Evolutionary conservation across 2,329 filamentous ascomycete genomes (phyloP).

Genomic region (Colletotrichum musicola): DNA sequence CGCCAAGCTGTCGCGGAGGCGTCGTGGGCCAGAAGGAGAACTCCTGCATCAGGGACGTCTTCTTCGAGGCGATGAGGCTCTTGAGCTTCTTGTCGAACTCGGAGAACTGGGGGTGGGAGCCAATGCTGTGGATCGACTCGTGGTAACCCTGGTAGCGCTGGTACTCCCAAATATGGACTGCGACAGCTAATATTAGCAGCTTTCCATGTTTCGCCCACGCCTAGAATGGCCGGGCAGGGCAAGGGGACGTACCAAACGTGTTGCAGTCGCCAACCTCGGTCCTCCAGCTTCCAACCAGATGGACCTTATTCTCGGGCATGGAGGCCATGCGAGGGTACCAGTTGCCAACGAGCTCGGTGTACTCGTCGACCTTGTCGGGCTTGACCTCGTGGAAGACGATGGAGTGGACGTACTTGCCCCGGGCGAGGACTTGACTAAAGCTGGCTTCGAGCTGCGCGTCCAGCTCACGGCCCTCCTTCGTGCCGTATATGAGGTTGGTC

Average conservation of each 20-base stretch:
- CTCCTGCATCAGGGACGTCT: conserved; percentile 96
- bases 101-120: conserved; percentile 83
- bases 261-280: conserved; percentile 98
- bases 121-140: conserved; percentile 87
- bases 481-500: conserved; percentile 94
- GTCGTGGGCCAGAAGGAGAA: conserved; percentile 99
- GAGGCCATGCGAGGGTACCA: conserved; percentile 95
- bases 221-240: neutral
- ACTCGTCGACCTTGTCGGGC: conserved; percentile 95
- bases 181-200: conserved; percentile 28
- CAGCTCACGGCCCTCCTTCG: conserved; percentile 92
- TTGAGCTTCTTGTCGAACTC: conserved; percentile 89
- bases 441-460: conserved; percentile 96
- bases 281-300: conserved; percentile 97
- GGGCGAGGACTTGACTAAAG: conserved; percentile 93
- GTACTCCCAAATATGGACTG: conserved; percentile 99
- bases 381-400: conserved; percentile 97
- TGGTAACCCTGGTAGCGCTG: conserved; percentile 98
- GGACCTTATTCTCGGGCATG: conserved; percentile 89
- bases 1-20: conserved; percentile 87
- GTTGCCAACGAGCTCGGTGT: conserved; percentile 86
- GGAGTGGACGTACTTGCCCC: conserved; percentile 98
- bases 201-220: conserved; percentile 14
- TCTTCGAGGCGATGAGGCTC: conserved; percentile 85
- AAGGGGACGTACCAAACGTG: conserved; percentile 80